These are phyloP conservation scores for Carex parvula DNA, from an alignment of 176 grass and related monocot genomes.

Conservation along the genomic window DNA sequence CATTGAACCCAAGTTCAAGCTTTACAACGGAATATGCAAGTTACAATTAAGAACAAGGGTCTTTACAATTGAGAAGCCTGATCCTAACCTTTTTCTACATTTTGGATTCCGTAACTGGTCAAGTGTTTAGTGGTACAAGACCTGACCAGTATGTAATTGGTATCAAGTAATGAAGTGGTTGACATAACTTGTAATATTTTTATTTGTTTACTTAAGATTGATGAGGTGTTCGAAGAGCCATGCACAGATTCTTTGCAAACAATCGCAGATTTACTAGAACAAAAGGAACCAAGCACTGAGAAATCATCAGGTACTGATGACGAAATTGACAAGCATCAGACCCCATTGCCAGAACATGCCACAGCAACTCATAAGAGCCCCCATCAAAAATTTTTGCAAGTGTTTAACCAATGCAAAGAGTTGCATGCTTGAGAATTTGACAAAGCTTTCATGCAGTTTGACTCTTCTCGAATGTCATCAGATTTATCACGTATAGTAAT, in stretches of 20 bases:
- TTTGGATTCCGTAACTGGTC: background rate
- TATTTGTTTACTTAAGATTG: conserved; percentile 15
- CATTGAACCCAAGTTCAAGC: background rate
- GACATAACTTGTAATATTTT: background rate
- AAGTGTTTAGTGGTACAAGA: background rate
- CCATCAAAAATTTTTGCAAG: conserved; percentile 6
- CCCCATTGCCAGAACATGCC: conserved; percentile 7
- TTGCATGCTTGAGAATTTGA: conserved; percentile 10
- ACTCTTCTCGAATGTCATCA: background rate
- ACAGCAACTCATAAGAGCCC: conserved; percentile 17
- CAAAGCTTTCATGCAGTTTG: conserved; percentile 6
- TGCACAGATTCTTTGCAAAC: conserved; percentile 13
- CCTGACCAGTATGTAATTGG: background rate
- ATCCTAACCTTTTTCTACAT: background rate
- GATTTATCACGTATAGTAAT: background rate
- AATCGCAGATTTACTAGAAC: conserved; percentile 15
- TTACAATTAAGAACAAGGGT: background rate
- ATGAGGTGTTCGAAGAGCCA: conserved; percentile 20
- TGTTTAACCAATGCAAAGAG: conserved; percentile 31
- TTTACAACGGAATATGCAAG: background rate
- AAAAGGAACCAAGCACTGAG: background rate
- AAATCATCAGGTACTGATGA: background rate
- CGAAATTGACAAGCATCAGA: conserved; percentile 7
- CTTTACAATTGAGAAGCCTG: no score
- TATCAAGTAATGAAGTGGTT: background rate